Evolutionary conservation across 1,284 basidiomycete species (phyloP).

Genomic region (Boletus mariae): DNA sequence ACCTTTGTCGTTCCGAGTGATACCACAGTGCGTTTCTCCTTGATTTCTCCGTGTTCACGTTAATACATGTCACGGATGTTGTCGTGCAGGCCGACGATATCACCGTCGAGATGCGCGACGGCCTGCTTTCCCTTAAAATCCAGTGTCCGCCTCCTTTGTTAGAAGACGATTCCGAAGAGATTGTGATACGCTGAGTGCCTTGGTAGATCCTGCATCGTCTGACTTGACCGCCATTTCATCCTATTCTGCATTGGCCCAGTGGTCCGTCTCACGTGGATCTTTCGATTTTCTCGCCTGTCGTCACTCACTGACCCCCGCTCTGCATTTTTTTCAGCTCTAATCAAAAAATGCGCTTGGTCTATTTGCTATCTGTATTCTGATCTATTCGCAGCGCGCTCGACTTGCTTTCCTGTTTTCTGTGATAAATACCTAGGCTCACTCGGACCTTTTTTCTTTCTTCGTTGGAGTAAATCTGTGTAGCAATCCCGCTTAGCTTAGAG

Average conservation of each 20-base stretch:
- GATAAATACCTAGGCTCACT: not conserved
- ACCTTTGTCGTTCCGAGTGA: constrained; percentile 54
- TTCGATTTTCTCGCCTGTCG: not conserved
- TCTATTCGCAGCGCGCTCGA: not conserved
- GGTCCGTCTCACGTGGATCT: constrained; percentile 7
- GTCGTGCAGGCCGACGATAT: constrained; percentile 36
- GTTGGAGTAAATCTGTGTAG: not conserved
- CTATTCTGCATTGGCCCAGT: constrained; percentile 1
- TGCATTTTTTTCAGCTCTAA: not conserved
- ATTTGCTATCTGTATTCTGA: not conserved
- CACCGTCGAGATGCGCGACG: constrained; percentile 45
- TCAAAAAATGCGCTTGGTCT: not conserved
- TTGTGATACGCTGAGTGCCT: constrained; percentile 28
- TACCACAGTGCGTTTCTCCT: constrained; percentile 46
- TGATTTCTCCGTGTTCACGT: not conserved
- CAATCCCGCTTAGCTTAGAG: not conserved
- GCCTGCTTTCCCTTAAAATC: constrained; percentile 47
- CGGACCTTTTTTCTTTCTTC: not conserved
- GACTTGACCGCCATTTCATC: constrained; percentile 10
- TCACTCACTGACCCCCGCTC: constrained; percentile 9
- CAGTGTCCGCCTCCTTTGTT: constrained; percentile 35
- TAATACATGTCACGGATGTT: not conserved
- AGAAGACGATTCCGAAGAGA: constrained; percentile 24
- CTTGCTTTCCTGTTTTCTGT: not conserved
- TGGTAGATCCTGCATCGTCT: constrained; percentile 10